Percentiles rank a stretch among this genome's conserved stretches.
Evolutionary conservation across 257 asterid genomes (phyloP).

Genomic region (Cinchona pubescens): DNA sequence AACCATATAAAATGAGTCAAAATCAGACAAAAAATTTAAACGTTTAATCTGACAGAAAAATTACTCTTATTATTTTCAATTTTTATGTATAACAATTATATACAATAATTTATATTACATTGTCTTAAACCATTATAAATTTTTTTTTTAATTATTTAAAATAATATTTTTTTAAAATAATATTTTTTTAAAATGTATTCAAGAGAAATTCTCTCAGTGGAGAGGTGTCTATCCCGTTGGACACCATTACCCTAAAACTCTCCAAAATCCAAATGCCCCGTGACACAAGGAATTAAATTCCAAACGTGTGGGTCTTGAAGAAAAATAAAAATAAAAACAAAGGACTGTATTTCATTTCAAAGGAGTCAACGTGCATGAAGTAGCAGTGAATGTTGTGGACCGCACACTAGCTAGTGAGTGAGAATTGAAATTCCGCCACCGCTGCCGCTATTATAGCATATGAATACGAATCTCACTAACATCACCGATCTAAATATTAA

Average conservation of each 20-base stretch:
- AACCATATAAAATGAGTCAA: no score
- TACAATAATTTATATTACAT: no score
- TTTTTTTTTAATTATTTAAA: no score
- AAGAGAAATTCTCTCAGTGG: no score
- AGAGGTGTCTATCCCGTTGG: no score
- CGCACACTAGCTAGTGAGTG: background rate
- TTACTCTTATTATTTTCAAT: no score
- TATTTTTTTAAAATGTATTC: no score
- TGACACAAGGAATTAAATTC: background rate
- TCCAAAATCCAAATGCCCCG: background rate
- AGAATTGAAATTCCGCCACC: slow-evolving; percentile 18
- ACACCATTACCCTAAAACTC: background rate
- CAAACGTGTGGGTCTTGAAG: background rate
- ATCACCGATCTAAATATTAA: background rate
- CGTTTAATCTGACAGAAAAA: no score
- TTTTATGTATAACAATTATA: no score
- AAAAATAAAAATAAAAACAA: background rate
- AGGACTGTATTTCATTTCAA: background rate
- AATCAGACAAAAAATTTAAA: no score
- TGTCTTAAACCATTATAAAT: no score
- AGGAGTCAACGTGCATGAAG: background rate
- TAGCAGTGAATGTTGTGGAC: slow-evolving; percentile 6
- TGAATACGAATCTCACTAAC: background rate
- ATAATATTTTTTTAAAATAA: no score
- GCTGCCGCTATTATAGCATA: slow-evolving; percentile 10